phyloP scores from a whole-genome alignment of 345 rosid genomes.

The Rubroshorea leprosula region DNA sequence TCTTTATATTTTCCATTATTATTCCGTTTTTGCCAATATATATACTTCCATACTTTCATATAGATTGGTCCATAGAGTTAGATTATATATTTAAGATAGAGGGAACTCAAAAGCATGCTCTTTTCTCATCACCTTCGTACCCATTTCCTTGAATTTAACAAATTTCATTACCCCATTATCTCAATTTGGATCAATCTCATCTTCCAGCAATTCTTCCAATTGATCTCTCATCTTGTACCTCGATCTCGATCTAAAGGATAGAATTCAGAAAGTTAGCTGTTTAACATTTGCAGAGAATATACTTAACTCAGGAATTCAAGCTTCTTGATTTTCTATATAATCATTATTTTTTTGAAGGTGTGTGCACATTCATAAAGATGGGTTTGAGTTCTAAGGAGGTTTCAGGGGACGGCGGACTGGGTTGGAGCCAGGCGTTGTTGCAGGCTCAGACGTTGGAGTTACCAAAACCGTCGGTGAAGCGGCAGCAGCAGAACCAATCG shows the following conservation, averaged over 20 bases:
- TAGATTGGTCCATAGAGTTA: neutral
- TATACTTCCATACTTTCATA: neutral
- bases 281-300: no score
- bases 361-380: slow-evolving; percentile 17
- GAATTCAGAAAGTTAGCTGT: no score
- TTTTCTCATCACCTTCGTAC: slow-evolving; percentile 35
- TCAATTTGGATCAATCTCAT: slow-evolving; percentile 13
- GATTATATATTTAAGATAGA: neutral
- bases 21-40: neutral
- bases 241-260: slow-evolving; percentile 41
- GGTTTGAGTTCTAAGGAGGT: slow-evolving; percentile 50
- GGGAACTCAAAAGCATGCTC: slow-evolving; percentile 31
- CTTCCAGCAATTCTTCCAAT: slow-evolving; percentile 21
- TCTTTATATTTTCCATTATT: neutral
- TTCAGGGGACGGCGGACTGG: slow-evolving; percentile 37
- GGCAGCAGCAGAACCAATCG: slow-evolving; percentile 27
- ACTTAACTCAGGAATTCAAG: no score
- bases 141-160: slow-evolving; percentile 24
- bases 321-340: neutral
- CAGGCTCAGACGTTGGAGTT: slow-evolving; percentile 31
- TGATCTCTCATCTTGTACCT: slow-evolving; percentile 29
- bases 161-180: slow-evolving; percentile 5
- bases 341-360: neutral
- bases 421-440: slow-evolving; percentile 41
- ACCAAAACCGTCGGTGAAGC: slow-evolving; percentile 23